A percentile compares a stretch with the other conserved stretches of the same genome.
phyloP scores from a whole-genome alignment of 345 rosid genomes.

The Bruguiera parviflora region DNA sequence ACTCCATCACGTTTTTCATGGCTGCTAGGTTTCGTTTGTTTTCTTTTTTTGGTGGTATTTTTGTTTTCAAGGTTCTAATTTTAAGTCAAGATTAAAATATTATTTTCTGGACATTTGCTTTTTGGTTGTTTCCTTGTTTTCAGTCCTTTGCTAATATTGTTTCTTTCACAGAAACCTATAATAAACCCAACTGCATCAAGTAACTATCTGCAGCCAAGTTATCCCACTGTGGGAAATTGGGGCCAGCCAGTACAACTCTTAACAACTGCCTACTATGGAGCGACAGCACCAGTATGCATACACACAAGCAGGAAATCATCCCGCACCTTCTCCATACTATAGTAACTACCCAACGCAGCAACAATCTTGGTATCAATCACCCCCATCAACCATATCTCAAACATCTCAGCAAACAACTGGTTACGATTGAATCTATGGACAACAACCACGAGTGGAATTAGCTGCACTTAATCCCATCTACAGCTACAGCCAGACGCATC shows the following conservation, averaged over 20 bases:
- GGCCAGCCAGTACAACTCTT: conserved; percentile 11
- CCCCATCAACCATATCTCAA: conserved; percentile 10
- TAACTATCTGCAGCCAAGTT: conserved; percentile 15
- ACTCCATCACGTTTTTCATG: too few relatives aligned
- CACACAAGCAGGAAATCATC: conserved; percentile 13
- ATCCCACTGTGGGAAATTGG: conserved; percentile 16
- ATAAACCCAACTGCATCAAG: conserved; percentile 10
- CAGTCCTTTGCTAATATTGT: background rate
- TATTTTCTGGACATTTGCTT: background rate
- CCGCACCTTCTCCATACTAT: conserved; percentile 11
- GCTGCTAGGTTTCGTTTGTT: too few relatives aligned
- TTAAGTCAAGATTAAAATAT: background rate
- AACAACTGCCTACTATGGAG: conserved; percentile 3
- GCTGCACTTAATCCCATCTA: conserved; percentile 17
- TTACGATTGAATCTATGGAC: conserved; percentile 22
- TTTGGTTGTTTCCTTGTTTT: background rate
- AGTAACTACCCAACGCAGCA: conserved; percentile 17
- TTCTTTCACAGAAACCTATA: conserved; percentile 20
- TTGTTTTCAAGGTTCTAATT: background rate
- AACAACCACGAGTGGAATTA: conserved; percentile 18
- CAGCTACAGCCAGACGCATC: conserved; percentile 6
- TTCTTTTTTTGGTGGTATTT: too few relatives aligned
- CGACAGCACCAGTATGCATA: conserved; percentile 25
- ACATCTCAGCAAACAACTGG: conserved; percentile 19
- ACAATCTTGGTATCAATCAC: conserved; percentile 24